Evolutionary conservation across 1,284 basidiomycete species (phyloP).

Genomic region (Mycena sp.): DNA sequence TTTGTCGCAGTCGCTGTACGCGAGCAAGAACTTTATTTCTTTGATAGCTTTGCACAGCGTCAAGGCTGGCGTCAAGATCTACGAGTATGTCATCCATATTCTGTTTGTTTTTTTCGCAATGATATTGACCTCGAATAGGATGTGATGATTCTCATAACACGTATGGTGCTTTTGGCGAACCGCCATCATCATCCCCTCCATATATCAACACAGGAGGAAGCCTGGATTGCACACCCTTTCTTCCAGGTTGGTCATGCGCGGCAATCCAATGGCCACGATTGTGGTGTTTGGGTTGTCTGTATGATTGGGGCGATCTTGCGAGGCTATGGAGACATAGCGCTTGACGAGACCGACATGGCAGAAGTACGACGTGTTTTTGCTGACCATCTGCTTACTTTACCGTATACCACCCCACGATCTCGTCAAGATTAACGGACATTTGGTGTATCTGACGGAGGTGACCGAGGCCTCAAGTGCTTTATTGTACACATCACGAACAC

Average conservation of each 20-base stretch:
- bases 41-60: too few species aligned
- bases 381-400: not conserved
- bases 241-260: not conserved
- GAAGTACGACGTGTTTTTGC: not conserved
- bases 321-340: too few species aligned
- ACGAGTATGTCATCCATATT: too few species aligned
- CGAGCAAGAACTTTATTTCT: too few species aligned
- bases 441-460: too few species aligned
- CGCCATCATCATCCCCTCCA: slow-evolving; percentile 12
- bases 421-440: too few species aligned
- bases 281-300: slow-evolving; percentile 33
- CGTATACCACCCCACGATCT: too few species aligned
- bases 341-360: too few species aligned
- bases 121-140: too few species aligned
- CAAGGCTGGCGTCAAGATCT: slow-evolving; percentile 11
- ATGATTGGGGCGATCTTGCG: slow-evolving; percentile 28
- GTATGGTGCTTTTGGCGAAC: slow-evolving; percentile 21
- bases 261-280: slow-evolving; percentile 21
- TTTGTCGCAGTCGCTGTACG: not conserved
- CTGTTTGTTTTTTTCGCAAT: too few species aligned
- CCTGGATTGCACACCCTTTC: slow-evolving; percentile 6
- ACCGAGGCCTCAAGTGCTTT: too few species aligned
- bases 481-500: too few species aligned
- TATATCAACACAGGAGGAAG: slow-evolving; percentile 13
- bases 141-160: slow-evolving; percentile 19